These are phyloP conservation scores for Chrysoporthe puriensis DNA, from an alignment of 2,329 filamentous ascomycete genomes.

Conservation along the genomic window DNA sequence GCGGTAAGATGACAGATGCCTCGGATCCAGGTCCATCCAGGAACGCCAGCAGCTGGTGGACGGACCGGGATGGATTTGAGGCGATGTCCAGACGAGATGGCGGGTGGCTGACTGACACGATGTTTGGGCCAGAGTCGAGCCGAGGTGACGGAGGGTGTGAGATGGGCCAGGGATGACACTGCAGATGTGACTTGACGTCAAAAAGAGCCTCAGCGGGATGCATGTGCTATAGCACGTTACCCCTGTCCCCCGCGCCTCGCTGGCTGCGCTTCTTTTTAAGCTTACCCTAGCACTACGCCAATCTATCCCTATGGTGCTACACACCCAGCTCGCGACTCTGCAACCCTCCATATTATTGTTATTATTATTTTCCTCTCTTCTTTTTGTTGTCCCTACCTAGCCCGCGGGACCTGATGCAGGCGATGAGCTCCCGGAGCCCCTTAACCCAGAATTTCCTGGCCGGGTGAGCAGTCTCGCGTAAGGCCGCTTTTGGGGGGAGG, in stretches of 20 bases:
- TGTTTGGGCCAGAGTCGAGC: neutral
- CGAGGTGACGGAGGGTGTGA: neutral
- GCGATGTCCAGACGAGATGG: neutral
- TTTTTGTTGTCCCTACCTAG: neutral
- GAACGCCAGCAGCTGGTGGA: neutral
- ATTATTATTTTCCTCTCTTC: too few species aligned
- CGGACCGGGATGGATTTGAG: neutral
- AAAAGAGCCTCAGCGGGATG: neutral
- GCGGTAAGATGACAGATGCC: neutral
- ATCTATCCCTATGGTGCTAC: too few species aligned
- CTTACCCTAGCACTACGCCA: neutral
- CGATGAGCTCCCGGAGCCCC: too few species aligned
- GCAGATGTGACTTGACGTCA: neutral
- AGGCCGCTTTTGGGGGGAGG: too few species aligned
- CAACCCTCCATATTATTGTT: too few species aligned
- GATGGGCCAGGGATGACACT: neutral
- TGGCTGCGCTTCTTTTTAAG: constrained; percentile 7
- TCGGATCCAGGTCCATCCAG: neutral
- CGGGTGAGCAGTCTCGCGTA: too few species aligned
- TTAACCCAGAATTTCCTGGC: too few species aligned
- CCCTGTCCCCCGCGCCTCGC: constrained; percentile 4
- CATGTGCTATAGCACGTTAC: neutral
- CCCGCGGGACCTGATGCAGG: too few species aligned
- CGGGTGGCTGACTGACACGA: neutral
- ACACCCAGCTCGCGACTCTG: too few species aligned